phyloP scores from a whole-genome alignment of 352 stramenopile genomes.

The Phytophthora colocasiae region DNA sequence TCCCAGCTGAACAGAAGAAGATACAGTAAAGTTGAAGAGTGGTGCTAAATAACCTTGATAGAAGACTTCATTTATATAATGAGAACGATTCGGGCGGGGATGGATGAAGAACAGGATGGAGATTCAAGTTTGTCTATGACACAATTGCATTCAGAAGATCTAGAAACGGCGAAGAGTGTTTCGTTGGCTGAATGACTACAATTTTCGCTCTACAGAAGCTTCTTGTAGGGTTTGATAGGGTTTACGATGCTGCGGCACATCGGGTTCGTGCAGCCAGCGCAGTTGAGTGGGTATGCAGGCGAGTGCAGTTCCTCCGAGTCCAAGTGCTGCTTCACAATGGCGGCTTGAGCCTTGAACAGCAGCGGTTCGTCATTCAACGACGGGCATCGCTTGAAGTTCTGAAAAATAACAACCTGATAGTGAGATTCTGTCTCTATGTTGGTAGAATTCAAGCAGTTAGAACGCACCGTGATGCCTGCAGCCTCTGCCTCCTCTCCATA shows the following conservation, averaged over 20 bases:
- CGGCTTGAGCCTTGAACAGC: conserved; percentile 97
- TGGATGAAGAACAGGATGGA: conserved; percentile 1
- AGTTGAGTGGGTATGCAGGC: conserved; percentile 87
- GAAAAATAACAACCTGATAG: background rate
- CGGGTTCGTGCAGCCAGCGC: conserved; percentile 80
- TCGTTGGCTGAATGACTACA: conserved; percentile 7
- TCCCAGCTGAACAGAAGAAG: conserved; percentile 39
- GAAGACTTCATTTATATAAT: no score
- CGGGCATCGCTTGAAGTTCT: conserved; percentile 94
- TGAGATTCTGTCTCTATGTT: background rate
- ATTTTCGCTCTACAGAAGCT: conserved; percentile 39
- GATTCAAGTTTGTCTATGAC: conserved; percentile 28
- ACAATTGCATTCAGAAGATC: conserved; percentile 16
- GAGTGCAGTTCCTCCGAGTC: conserved; percentile 78
- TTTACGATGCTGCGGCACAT: conserved; percentile 88
- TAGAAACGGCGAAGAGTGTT: background rate
- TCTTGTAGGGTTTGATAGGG: conserved; percentile 80
- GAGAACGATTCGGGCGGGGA: no score
- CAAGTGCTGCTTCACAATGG: conserved; percentile 96
- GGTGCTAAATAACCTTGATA: no score
- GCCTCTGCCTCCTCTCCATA: conserved; percentile 97
- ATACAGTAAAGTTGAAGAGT: conserved; percentile 29
- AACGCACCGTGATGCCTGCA: conserved; percentile 89
- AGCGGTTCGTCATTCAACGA: conserved; percentile 96
- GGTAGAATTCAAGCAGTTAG: background rate